These are phyloP conservation scores for Lichtheimia ramosa DNA, from an alignment of 371 early-diverging fungal genomes.

Conservation along the genomic window DNA sequence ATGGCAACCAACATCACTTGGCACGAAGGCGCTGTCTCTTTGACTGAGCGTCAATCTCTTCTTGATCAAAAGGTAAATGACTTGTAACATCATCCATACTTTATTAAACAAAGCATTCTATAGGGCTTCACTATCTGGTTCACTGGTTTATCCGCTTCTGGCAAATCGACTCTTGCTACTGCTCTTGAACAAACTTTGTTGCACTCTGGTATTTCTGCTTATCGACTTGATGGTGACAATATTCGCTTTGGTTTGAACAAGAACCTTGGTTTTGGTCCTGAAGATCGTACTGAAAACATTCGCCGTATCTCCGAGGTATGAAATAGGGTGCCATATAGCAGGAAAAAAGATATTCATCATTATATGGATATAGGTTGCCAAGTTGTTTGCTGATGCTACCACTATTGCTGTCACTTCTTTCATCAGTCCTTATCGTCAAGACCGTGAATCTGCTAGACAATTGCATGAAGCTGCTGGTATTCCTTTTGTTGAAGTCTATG, in stretches of 20 bases:
- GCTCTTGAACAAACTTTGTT: slow-evolving; percentile 88
- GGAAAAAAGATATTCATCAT: neutral
- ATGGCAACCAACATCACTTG: slow-evolving; percentile 89
- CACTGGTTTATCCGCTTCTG: slow-evolving; percentile 92
- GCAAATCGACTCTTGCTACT: slow-evolving; percentile 90
- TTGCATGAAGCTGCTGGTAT: slow-evolving; percentile 77
- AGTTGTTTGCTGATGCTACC: slow-evolving; percentile 87
- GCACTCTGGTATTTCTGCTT: slow-evolving; percentile 69
- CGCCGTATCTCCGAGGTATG: slow-evolving; percentile 84
- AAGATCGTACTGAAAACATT: slow-evolving; percentile 92
- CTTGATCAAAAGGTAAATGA: slow-evolving; percentile 68
- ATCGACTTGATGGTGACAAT: slow-evolving; percentile 95
- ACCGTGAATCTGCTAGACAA: slow-evolving; percentile 79
- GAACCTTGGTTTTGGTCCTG: slow-evolving; percentile 88
- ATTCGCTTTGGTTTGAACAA: slow-evolving; percentile 94
- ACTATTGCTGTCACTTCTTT: slow-evolving; percentile 85
- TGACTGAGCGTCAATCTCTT: slow-evolving; percentile 71
- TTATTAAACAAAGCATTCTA: slow-evolving; percentile 1
- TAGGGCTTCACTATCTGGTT: slow-evolving; percentile 91
- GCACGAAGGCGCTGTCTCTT: slow-evolving; percentile 80
- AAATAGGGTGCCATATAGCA: slow-evolving; percentile 33
- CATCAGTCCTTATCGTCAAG: slow-evolving; percentile 85
- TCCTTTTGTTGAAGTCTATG: slow-evolving; percentile 83
- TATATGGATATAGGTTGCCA: slow-evolving; percentile 65
- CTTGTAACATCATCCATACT: neutral